These are phyloP conservation scores for Glonium stellatum DNA, from an alignment of 495 filamentous ascomycete species.

Conservation along the genomic window DNA sequence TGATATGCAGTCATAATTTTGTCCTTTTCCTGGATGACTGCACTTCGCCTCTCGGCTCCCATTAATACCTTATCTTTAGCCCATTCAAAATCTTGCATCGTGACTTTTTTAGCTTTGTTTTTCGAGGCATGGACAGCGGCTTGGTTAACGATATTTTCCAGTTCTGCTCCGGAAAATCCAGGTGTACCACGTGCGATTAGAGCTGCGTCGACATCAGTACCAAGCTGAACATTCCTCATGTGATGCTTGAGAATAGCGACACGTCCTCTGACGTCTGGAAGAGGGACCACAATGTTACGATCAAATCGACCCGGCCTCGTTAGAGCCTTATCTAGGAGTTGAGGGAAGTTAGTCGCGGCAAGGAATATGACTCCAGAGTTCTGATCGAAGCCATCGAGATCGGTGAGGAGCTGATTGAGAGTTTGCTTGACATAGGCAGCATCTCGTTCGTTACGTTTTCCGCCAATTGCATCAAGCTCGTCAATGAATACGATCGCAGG, in stretches of 20 bases:
- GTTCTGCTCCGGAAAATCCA: slow-evolving; percentile 88
- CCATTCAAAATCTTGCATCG: slow-evolving; percentile 83
- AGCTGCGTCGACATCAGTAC: slow-evolving; percentile 70
- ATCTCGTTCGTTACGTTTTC: slow-evolving; percentile 86
- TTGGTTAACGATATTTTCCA: slow-evolving; percentile 95
- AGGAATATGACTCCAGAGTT: slow-evolving; percentile 90
- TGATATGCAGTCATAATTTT: slow-evolving; percentile 89
- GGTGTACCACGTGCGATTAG: slow-evolving; percentile 78
- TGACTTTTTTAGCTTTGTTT: slow-evolving; percentile 63
- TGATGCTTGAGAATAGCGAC: slow-evolving; percentile 89
- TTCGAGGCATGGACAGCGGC: slow-evolving; percentile 87
- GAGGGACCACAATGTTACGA: slow-evolving; percentile 75
- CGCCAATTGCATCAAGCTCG: slow-evolving; percentile 92
- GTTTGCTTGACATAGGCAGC: slow-evolving; percentile 96
- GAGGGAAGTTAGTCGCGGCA: slow-evolving; percentile 91
- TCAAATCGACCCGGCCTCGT: slow-evolving; percentile 94
- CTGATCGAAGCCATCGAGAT: slow-evolving; percentile 94
- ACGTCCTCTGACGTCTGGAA: slow-evolving; percentile 92
- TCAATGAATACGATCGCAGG: slow-evolving; percentile 98
- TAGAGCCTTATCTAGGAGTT: slow-evolving; percentile 87
- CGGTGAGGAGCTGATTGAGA: slow-evolving; percentile 94
- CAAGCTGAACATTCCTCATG: slow-evolving; percentile 75
- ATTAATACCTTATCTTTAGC: slow-evolving; percentile 98
- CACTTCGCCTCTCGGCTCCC: slow-evolving; percentile 82
- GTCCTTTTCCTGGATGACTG: slow-evolving; percentile 83